Evolutionary conservation across 495 filamentous ascomycete genomes (phyloP), one percentile per base, ranked within the genome.

Genomic region (Achaetomiella virescens): DNA sequence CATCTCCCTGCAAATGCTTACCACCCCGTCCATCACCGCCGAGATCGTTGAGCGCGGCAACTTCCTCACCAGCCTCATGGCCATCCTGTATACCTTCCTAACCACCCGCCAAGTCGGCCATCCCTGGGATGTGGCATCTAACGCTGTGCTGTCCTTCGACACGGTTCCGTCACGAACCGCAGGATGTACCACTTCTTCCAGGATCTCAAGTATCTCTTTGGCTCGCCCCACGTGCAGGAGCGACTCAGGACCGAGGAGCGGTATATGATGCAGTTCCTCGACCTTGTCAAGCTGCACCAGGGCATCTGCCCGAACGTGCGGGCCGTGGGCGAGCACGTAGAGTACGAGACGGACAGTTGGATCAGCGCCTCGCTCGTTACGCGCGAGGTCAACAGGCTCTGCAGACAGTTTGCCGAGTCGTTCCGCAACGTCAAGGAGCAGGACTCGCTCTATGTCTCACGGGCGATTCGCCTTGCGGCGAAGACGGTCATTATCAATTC

Each of bases 341-440:
- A 97, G 65, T 99, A 97, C 63, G 93, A 99, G 70, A 93, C 91
- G 6, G 93, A 99, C 65, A 87, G 90, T 27, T 99, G 93, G 93
- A 97, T 99, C 45, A 93, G 86, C 60, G 93, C 95, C 1, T 92
- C 90, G 8, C 81, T 99, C 38, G 87, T 97, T 47, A 97, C 92
- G 48, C 81, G 90, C 46, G 92, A 99, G 68, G 89, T 99, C 68
- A 97, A 96, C 64, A 84, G 84, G 50, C 80, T 97, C 11, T 95
- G 90, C 63, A 81, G 91, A 51, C 88, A 91, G 61, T 87, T 96
- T 64, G 81, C 90, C 1, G 90, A 92, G 59, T 82, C 95, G 1
- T 99, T 95, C 78, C 81, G 78, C 22, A 80, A 84, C 65, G 70
- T 75, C 35, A 76, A 77, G 27, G 81, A 81, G 33, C 79, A 87